A percentile compares a stretch with the other conserved stretches of the same genome.
These are phyloP conservation scores for Mycotypha africana DNA, from an alignment of 371 early-diverging fungal genomes.

Conservation along the genomic window DNA sequence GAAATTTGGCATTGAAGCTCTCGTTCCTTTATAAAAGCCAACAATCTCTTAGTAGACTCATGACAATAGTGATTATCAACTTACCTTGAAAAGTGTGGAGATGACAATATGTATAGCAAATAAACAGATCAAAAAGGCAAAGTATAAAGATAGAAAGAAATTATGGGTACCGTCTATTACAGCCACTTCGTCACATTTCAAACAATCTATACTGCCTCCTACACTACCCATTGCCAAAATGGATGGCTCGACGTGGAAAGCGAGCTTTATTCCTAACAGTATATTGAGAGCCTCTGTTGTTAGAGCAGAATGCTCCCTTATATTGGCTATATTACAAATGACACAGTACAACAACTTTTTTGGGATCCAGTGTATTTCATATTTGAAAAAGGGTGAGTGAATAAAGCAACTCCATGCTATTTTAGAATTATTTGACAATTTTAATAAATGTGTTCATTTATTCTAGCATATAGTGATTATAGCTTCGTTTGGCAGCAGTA, in stretches of 20 bases:
- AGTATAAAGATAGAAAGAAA: neutral
- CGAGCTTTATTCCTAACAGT: conserved; percentile 38
- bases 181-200: too few species aligned
- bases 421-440: too few species aligned
- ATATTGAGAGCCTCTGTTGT: conserved; percentile 46
- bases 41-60: too few species aligned
- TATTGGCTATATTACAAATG: conserved; percentile 44
- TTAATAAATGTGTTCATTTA: too few species aligned
- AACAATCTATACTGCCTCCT: too few species aligned
- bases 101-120: too few species aligned
- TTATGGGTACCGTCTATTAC: too few species aligned
- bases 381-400: conserved; percentile 43
- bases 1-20: too few species aligned
- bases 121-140: neutral
- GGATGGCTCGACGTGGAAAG: conserved; percentile 2
- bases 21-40: too few species aligned
- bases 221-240: too few species aligned
- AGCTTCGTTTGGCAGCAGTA: conserved; percentile 32
- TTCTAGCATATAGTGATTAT: conserved; percentile 26
- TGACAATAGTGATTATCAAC: too few species aligned
- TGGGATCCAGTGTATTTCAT: conserved; percentile 46
- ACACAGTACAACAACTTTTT: conserved; percentile 42
- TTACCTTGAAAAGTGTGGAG: too few species aligned
- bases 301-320: conserved; percentile 45
- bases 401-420: neutral